A percentile compares a stretch with the other conserved stretches of the same genome.
phyloP scores from a whole-genome alignment of 1,284 basidiomycete species.

The Microbotryum intermedium region DNA sequence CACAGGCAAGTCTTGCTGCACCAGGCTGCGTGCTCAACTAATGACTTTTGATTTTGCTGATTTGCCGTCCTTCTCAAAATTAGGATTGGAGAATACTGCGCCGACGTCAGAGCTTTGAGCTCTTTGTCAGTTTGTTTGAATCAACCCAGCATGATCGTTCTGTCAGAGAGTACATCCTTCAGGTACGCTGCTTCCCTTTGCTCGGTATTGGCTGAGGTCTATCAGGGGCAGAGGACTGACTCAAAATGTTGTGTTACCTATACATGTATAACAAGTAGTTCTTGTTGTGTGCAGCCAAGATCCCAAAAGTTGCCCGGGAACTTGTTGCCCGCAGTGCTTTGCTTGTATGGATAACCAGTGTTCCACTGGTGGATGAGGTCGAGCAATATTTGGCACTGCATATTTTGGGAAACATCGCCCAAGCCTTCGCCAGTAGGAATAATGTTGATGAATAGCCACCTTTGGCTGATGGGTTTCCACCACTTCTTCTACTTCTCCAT shows the following conservation, averaged over 20 bases:
- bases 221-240: too few relatives aligned
- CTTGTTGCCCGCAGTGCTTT: constrained; percentile 28
- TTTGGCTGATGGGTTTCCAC: too few relatives aligned
- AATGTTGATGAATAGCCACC: too few relatives aligned
- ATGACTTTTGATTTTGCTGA: not conserved
- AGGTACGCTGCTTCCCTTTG: constrained; percentile 3
- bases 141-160: constrained; percentile 12
- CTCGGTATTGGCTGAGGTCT: too few relatives aligned
- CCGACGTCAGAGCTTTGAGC: constrained; percentile 26
- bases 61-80: too few relatives aligned
- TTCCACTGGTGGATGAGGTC: too few relatives aligned
- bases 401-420: too few relatives aligned
- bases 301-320: constrained; percentile 31
- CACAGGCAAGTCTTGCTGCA: constrained; percentile 7
- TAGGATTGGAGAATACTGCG: constrained; percentile 31
- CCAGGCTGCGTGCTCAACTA: too few relatives aligned
- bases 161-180: constrained; percentile 20
- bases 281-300: constrained; percentile 16
- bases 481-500: too few relatives aligned
- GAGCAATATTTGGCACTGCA: too few relatives aligned
- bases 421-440: too few relatives aligned
- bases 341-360: constrained; percentile 14
- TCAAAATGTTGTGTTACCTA: too few relatives aligned
- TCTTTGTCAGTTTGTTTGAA: constrained; percentile 24
- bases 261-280: constrained; percentile 5